Conservation (phyloP, 371 early-diverging fungal species). For the Lichtheimia hyalospora region DNA sequence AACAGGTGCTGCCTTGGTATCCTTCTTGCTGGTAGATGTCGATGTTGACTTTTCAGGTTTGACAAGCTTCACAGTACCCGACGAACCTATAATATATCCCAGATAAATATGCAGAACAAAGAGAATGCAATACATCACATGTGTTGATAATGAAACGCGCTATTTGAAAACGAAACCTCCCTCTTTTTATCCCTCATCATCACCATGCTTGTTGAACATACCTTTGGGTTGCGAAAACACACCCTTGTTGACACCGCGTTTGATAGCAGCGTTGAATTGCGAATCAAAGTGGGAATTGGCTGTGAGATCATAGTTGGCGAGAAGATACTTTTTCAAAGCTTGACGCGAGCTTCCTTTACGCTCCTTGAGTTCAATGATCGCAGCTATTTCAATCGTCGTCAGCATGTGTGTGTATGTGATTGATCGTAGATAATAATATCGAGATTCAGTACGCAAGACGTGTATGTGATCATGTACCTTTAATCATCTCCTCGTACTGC, state of each 20-base stretch:
- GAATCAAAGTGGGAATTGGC: slow-evolving; percentile 56
- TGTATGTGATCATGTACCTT: slow-evolving; percentile 20
- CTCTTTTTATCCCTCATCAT: not conserved
- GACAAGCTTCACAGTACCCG: slow-evolving; percentile 72
- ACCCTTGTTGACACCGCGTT: slow-evolving; percentile 71
- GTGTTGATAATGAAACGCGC: no score
- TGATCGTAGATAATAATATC: no score
- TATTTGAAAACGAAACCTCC: not conserved
- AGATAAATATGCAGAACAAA: no score
- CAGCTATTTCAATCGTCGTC: slow-evolving; percentile 28
- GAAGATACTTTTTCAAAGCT: slow-evolving; percentile 83
- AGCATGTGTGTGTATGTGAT: no score
- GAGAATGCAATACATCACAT: no score
- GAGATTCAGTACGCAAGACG: no score
- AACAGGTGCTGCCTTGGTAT: slow-evolving; percentile 9
- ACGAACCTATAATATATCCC: slow-evolving; percentile 35
- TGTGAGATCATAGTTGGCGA: slow-evolving; percentile 68
- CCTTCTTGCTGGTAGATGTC: slow-evolving; percentile 27
- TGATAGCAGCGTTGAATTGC: slow-evolving; percentile 73
- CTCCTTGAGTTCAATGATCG: slow-evolving; percentile 71
- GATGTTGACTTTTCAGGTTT: slow-evolving; percentile 48
- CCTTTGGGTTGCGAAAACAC: slow-evolving; percentile 74
- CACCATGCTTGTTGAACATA: slow-evolving; percentile 11
- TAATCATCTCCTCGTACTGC: slow-evolving; percentile 53
- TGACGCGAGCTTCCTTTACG: slow-evolving; percentile 79